A percentile compares a stretch with the other conserved stretches of the same genome.
Evolutionary conservation across 805 yeast species (phyloP).

Genomic region (Clavispora carvajalis): DNA sequence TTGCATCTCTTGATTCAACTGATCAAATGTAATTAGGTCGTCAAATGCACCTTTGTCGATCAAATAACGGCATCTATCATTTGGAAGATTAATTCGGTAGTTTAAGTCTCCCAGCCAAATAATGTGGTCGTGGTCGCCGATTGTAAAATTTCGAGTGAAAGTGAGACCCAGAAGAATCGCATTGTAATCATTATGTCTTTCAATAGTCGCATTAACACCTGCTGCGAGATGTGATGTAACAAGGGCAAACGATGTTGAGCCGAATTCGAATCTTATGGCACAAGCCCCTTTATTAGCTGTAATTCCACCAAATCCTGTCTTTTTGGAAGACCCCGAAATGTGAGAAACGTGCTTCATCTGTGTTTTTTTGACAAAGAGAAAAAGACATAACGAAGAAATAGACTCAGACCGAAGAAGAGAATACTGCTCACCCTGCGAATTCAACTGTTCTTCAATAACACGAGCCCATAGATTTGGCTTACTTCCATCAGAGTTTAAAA

Average conservation of each 20-base stretch:
- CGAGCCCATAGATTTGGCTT: slow-evolving; percentile 77
- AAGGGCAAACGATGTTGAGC: slow-evolving; percentile 70
- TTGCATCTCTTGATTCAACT: slow-evolving; percentile 64
- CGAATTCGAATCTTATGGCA: slow-evolving; percentile 81
- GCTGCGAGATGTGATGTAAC: slow-evolving; percentile 94
- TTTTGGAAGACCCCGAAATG: slow-evolving; percentile 91
- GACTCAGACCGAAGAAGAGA: slow-evolving; percentile 69
- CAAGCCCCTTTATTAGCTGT: slow-evolving; percentile 97
- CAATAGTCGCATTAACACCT: slow-evolving; percentile 74
- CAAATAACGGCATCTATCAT: slow-evolving; percentile 65
- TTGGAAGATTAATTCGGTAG: slow-evolving; percentile 67
- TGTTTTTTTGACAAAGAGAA: slow-evolving; percentile 55
- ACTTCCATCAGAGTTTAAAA: slow-evolving; percentile 78
- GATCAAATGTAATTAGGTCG: slow-evolving; percentile 66
- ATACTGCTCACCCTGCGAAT: slow-evolving; percentile 42
- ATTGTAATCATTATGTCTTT: slow-evolving; percentile 79
- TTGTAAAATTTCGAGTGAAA: slow-evolving; percentile 70
- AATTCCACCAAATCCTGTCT: slow-evolving; percentile 95
- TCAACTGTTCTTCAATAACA: slow-evolving; percentile 57
- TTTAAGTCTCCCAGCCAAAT: slow-evolving; percentile 96
- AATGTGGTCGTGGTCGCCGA: slow-evolving; percentile 78
- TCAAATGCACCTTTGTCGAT: slow-evolving; percentile 42
- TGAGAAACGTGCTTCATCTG: slow-evolving; percentile 48
- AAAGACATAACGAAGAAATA: slow-evolving; percentile 62
- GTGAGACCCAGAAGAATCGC: slow-evolving; percentile 70